Base-by-base conservation (phyloP, 345 rosid species). In the Citrus sinensis region DNA sequence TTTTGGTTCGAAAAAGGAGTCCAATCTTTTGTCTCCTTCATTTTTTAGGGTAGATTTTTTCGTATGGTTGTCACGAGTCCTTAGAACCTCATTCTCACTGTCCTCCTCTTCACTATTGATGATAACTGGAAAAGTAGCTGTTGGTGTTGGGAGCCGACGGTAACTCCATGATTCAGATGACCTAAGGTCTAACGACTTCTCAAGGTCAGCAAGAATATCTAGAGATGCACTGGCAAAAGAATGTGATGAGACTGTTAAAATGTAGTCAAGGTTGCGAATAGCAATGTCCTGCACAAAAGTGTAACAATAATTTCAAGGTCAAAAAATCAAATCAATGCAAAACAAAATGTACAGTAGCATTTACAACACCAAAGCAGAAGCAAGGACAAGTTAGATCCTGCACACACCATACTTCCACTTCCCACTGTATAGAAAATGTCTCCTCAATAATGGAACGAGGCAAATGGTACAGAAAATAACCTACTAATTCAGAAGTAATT, bases 81-180 rank as follows among this genome's bases (percentile, higher is more conserved):
- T 90, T 73, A 85, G 79, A 72, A 87, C 78, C 74, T 90, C 93
- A 51, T 79, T 80, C 82, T 89, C 97, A 77, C 86, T 77, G 65
- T 88, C 94, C 84, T 92, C 98, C 87, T 89, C 99, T 87, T 92
- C 98, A 80, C 93, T 90, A 77, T 85, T 86, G 81, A 92, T 83
- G 73, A 92, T 81, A 65, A 88, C 93, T 39, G 98, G 97, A 77
- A 92, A 89, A 65, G 90, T 86, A 37, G 99, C 98, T 0, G 98
- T 92, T 25, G 95, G 94, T 39, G 95, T 89, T 70, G 98, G 98
- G 59, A 94, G 95, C 76, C 94, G 89, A 34, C 97, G 87, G 42
- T 83, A 89, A 86, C 97, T 89, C 99, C 99, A 96, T 35, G 89
- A 69, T 76, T 94, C 98, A 10, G 98, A 90, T 82, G 99, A 94